Percentiles rank a stretch among this genome's conserved stretches.
Evolutionary conservation across 2,329 filamentous ascomycete species (phyloP).

Genomic region (Monilinia vaccinii-corymbosi): DNA sequence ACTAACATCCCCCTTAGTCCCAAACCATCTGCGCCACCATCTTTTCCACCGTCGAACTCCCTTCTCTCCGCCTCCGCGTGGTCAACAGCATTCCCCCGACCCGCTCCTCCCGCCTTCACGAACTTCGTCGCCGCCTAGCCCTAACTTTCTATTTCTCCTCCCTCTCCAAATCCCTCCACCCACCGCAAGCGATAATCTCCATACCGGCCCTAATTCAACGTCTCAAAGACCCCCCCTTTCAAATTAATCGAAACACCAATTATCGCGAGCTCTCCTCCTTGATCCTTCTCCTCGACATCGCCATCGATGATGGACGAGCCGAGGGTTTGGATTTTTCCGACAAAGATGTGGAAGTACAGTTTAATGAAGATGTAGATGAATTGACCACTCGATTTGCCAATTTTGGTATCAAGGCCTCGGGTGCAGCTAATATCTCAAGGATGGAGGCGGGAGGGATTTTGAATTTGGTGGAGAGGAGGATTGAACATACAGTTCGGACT

Average conservation of each 20-base stretch:
- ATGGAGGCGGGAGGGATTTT: conserved; percentile 70
- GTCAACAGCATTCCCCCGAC: conserved; percentile 50
- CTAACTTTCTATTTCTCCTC: conserved; percentile 52
- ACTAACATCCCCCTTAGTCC: conserved; percentile 35
- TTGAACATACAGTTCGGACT: conserved; percentile 62
- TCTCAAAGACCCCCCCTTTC: conserved; percentile 41
- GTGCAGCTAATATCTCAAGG: conserved; percentile 60
- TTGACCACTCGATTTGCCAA: conserved; percentile 51
- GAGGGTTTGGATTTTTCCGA: conserved; percentile 25
- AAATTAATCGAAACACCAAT: conserved; percentile 48
- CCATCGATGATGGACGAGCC: conserved; percentile 54
- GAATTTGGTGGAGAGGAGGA: conserved; percentile 64
- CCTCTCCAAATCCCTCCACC: conserved; percentile 32
- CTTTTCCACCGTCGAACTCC: conserved; percentile 37
- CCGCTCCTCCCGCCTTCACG: conserved; percentile 38
- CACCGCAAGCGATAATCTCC: conserved; percentile 32
- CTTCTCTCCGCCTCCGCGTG: conserved; percentile 46
- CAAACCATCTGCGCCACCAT: conserved; percentile 39
- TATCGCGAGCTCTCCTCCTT: conserved; percentile 60
- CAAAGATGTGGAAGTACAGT: conserved; percentile 38
- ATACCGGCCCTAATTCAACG: conserved; percentile 38
- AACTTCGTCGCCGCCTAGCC: conserved; percentile 58
- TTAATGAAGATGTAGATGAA: conserved; percentile 63
- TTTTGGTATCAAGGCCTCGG: conserved; percentile 62
- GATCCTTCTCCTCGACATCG: conserved; percentile 62